Percentiles rank a stretch among this genome's conserved stretches.
These are phyloP conservation scores for Inga laurina DNA, from an alignment of 306 rosid genomes.

Conservation along the genomic window DNA sequence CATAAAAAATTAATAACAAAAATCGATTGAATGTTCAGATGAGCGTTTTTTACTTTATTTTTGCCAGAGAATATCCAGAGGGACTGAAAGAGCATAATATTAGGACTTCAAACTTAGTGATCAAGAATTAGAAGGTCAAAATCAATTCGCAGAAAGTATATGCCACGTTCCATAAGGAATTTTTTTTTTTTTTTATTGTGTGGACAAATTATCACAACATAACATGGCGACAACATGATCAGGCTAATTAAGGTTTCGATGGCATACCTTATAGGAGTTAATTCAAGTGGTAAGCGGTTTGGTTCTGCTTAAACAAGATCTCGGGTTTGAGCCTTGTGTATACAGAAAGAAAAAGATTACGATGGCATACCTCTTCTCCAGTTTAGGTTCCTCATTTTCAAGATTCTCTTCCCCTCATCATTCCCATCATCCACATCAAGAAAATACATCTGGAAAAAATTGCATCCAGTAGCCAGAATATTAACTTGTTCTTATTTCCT, in stretches of 20 bases:
- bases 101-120: background rate
- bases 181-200: background rate
- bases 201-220: background rate
- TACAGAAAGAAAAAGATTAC: background rate
- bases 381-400: slow-evolving; percentile 47
- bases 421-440: slow-evolving; percentile 74
- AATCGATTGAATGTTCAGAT: too few species aligned
- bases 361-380: slow-evolving; percentile 58
- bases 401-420: slow-evolving; percentile 58
- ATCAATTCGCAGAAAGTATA: slow-evolving; percentile 6
- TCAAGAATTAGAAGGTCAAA: background rate
- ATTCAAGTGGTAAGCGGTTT: too few species aligned
- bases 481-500: slow-evolving; percentile 13
- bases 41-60: too few species aligned
- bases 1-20: too few species aligned
- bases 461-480: background rate
- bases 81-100: background rate
- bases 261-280: background rate
- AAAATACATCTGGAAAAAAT: slow-evolving; percentile 64
- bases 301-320: too few species aligned
- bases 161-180: background rate
- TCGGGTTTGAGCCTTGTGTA: too few species aligned
- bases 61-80: background rate
- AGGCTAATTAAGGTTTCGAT: background rate
- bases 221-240: background rate